phyloP scores from a whole-genome alignment of 495 filamentous ascomycete species.

The Collariella sp. region DNA sequence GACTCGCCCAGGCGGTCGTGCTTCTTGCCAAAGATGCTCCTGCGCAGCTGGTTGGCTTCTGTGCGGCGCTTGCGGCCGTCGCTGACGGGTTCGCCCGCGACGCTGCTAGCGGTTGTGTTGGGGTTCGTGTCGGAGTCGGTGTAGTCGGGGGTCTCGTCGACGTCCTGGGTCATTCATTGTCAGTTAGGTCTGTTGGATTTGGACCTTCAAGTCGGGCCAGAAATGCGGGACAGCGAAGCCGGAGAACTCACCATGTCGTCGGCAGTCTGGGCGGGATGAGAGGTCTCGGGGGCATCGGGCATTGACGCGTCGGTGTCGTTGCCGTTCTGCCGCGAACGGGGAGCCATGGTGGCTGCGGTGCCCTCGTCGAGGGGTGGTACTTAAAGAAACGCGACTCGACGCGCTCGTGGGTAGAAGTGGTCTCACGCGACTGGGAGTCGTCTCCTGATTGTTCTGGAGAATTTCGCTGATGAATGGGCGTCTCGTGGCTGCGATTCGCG shows the following conservation, averaged over 20 bases:
- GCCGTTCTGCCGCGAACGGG: conserved; percentile 41
- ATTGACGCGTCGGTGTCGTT: conserved; percentile 48
- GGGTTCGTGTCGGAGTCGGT: conserved; percentile 90
- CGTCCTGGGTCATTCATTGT: conserved; percentile 40
- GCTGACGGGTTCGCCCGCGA: conserved; percentile 57
- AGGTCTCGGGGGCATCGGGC: conserved; percentile 51
- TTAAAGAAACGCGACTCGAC: conserved; percentile 34
- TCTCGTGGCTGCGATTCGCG: conserved; percentile 19
- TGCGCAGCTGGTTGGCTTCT: conserved; percentile 76
- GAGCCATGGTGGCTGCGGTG: conserved; percentile 46
- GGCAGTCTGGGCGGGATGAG: conserved; percentile 15
- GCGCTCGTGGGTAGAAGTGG: conserved; percentile 16
- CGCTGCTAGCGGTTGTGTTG: conserved; percentile 83
- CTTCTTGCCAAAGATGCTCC: conserved; percentile 90
- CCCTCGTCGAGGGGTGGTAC: conserved; percentile 17
- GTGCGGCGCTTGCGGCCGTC: conserved; percentile 82
- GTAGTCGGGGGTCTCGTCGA: conserved; percentile 76
- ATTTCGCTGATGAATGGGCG: conserved; percentile 19
- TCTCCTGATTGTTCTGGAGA: not conserved
- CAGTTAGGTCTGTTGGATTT: not conserved
- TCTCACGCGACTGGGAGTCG: conserved; percentile 1
- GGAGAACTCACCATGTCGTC: conserved; percentile 42
- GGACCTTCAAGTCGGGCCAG: not conserved
- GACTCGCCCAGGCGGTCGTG: conserved; percentile 81
- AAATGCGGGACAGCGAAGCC: not conserved